Evolutionary conservation across 75 land plant genomes (phyloP).

Genomic region (Pinus taeda): DNA sequence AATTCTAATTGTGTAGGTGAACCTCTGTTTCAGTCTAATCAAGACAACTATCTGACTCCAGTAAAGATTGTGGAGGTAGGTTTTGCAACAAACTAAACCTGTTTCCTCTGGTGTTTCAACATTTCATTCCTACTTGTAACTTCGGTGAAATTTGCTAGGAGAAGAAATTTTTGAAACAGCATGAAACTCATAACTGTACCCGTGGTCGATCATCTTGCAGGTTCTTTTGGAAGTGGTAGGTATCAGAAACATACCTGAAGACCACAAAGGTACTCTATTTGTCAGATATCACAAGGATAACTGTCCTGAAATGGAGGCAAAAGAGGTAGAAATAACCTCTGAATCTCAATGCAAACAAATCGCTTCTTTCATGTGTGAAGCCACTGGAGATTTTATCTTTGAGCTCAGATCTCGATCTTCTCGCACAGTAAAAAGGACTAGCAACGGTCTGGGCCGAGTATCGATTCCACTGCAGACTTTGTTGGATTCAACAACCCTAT

Average conservation of each 20-base stretch:
- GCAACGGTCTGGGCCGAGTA: slow-evolving; percentile 28
- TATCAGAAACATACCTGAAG: slow-evolving; percentile 36
- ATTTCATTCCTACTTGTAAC: neutral
- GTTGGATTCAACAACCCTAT: slow-evolving; percentile 23
- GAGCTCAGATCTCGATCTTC: slow-evolving; percentile 29
- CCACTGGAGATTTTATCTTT: slow-evolving; percentile 40
- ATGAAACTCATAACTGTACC: neutral
- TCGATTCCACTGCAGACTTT: slow-evolving; percentile 37
- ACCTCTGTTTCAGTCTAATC: slow-evolving; percentile 6
- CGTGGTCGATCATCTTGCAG: slow-evolving; percentile 22
- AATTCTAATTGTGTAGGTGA: slow-evolving; percentile 1
- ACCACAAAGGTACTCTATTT: slow-evolving; percentile 37
- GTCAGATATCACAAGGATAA: slow-evolving; percentile 28
- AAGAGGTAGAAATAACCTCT: slow-evolving; percentile 36
- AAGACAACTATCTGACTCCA: slow-evolving; percentile 24
- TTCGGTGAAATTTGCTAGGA: neutral
- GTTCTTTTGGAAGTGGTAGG: slow-evolving; percentile 53
- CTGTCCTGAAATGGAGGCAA: slow-evolving; percentile 6
- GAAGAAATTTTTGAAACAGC: neutral
- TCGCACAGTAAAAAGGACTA: slow-evolving; percentile 10
- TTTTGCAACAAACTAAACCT: neutral
- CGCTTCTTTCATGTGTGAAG: slow-evolving; percentile 55
- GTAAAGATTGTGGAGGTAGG: slow-evolving; percentile 37
- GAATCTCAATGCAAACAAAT: slow-evolving; percentile 34
- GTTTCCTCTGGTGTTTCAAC: neutral